These are phyloP conservation scores for Heterobasidion annosum DNA, from an alignment of 1,284 basidiomycete species.

Conservation along the genomic window DNA sequence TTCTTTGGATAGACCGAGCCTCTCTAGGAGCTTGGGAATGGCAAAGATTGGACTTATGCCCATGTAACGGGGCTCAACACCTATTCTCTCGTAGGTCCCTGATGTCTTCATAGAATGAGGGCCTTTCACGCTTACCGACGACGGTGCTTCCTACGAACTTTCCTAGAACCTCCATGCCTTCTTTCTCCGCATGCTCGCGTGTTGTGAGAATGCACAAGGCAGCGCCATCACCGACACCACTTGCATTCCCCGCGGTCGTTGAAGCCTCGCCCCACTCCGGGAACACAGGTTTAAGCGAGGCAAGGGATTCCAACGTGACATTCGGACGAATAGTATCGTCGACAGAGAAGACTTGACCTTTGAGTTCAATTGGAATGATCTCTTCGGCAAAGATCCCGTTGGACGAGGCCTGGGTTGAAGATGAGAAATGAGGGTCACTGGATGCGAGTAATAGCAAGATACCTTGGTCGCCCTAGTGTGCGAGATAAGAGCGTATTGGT, in stretches of 20 bases:
- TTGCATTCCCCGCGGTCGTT: slow-evolving; percentile 88
- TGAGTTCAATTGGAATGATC: slow-evolving; percentile 68
- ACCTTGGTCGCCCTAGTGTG: slow-evolving; percentile 71
- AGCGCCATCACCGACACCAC: slow-evolving; percentile 92
- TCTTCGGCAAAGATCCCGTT: slow-evolving; percentile 69
- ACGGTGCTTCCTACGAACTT: slow-evolving; percentile 83
- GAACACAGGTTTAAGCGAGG: slow-evolving; percentile 65
- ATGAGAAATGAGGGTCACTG: background rate
- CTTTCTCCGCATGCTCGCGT: slow-evolving; percentile 73
- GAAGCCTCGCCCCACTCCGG: slow-evolving; percentile 68
- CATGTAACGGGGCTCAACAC: slow-evolving; percentile 83
- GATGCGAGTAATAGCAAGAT: slow-evolving; percentile 2
- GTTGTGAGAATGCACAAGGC: slow-evolving; percentile 86
- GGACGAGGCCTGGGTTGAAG: slow-evolving; percentile 40
- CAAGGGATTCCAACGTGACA: slow-evolving; percentile 62
- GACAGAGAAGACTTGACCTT: slow-evolving; percentile 46
- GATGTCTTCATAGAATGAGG: slow-evolving; percentile 15
- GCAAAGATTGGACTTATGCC: slow-evolving; percentile 81
- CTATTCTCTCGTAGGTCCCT: slow-evolving; percentile 23
- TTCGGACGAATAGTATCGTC: slow-evolving; percentile 80
- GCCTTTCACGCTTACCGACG: slow-evolving; percentile 46
- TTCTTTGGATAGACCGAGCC: slow-evolving; percentile 68
- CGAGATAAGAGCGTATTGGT: slow-evolving; percentile 75
- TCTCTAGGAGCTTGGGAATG: slow-evolving; percentile 71
- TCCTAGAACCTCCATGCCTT: slow-evolving; percentile 81